These are phyloP conservation scores for Malassezia yamatoensis DNA, from an alignment of 1,284 basidiomycete genomes.

Conservation along the genomic window DNA sequence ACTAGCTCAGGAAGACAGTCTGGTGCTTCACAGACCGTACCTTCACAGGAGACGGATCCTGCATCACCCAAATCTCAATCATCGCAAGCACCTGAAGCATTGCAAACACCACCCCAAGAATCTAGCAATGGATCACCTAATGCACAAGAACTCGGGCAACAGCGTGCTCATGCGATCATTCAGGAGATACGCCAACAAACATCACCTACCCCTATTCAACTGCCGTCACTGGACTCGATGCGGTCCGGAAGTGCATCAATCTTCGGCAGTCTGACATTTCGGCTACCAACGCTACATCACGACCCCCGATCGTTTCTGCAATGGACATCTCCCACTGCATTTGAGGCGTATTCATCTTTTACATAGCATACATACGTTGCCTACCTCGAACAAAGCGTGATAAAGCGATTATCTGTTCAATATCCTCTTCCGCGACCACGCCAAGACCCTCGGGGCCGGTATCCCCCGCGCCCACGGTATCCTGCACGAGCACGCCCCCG, in stretches of 20 bases:
- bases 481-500: slow-evolving; percentile 31
- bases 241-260: too few species aligned
- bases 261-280: too few species aligned
- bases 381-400: too few species aligned
- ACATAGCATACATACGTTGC: background rate
- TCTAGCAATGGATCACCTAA: background rate
- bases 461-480: slow-evolving; percentile 23
- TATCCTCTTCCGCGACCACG: slow-evolving; percentile 27
- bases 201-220: background rate
- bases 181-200: slow-evolving; percentile 2
- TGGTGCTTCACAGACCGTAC: background rate
- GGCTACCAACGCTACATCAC: background rate
- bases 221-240: background rate
- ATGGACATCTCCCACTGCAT: background rate
- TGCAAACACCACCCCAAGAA: background rate
- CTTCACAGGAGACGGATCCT: background rate
- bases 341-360: background rate
- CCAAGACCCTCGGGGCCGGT: slow-evolving; percentile 14
- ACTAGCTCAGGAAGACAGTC: background rate
- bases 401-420: background rate
- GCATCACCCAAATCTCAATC: background rate
- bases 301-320: background rate
- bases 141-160: background rate
- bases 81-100: background rate
- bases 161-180: background rate